Conservation (phyloP, 2,329 filamentous ascomycete genomes). For the Didymellaceae sp. region DNA sequence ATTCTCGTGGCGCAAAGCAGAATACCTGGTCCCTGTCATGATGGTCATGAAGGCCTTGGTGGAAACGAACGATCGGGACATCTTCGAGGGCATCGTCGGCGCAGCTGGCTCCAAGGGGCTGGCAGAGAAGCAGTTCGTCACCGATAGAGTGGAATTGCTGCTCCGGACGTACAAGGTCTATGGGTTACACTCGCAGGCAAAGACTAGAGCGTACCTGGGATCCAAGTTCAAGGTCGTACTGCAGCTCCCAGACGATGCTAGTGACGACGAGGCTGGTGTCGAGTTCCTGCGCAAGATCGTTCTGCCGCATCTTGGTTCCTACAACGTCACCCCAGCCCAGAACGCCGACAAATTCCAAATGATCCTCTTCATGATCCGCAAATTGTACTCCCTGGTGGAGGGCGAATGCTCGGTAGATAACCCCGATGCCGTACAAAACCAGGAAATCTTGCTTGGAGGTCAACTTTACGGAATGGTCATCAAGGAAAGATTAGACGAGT, state of each 20-base stretch:
- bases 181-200: conserved; percentile 77
- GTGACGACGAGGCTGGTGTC: conserved; percentile 85
- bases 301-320: conserved; percentile 86
- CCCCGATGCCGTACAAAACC: conserved; percentile 94
- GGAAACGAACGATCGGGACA: conserved; percentile 95
- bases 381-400: conserved; percentile 90
- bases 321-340: conserved; percentile 81
- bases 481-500: conserved; percentile 93
- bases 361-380: conserved; percentile 94
- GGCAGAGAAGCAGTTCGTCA: conserved; percentile 86
- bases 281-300: conserved; percentile 92
- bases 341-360: conserved; percentile 93
- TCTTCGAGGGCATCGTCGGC: conserved; percentile 92
- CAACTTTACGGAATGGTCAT: conserved; percentile 95
- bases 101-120: conserved; percentile 75
- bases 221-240: conserved; percentile 90
- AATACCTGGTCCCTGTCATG: conserved; percentile 93
- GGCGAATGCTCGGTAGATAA: conserved; percentile 95
- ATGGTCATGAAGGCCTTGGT: conserved; percentile 96
- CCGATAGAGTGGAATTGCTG: conserved; percentile 89
- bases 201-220: conserved; percentile 86
- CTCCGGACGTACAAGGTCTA: conserved; percentile 94
- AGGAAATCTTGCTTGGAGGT: conserved; percentile 91
- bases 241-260: conserved; percentile 81
- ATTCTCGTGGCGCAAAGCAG: conserved; percentile 97